Conservation (phyloP, 2,329 filamentous ascomycete species). For the Macrophomina pseudophaseolina region DNA sequence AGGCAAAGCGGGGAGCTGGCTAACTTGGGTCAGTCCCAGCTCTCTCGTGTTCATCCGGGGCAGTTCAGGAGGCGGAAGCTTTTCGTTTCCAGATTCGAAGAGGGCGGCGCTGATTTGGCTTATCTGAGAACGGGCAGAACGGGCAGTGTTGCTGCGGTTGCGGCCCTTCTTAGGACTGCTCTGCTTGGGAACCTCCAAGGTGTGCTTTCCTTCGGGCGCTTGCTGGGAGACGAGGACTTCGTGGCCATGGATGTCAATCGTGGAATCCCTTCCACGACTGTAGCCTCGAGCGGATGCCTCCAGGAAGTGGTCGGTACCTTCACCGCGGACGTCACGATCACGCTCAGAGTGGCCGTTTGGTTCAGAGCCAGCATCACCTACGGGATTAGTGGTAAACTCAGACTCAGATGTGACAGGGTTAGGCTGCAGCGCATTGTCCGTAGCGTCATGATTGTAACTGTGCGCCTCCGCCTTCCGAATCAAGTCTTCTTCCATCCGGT, state of each 20-base stretch:
- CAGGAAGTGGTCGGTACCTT: constrained; percentile 75
- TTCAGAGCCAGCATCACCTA: constrained; percentile 52
- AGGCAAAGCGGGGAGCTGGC: constrained; percentile 73
- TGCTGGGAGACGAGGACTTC: constrained; percentile 74
- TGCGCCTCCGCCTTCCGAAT: constrained; percentile 61
- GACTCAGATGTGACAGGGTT: constrained; percentile 38
- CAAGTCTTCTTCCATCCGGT: constrained; percentile 60
- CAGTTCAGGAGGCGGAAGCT: constrained; percentile 64
- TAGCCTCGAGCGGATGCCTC: constrained; percentile 56
- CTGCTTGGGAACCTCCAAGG: constrained; percentile 49
- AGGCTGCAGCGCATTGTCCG: constrained; percentile 35
- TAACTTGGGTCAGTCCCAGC: constrained; percentile 69
- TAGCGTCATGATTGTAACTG: constrained; percentile 79
- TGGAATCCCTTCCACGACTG: constrained; percentile 72
- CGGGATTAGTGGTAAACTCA: constrained; percentile 61
- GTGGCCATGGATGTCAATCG: constrained; percentile 65
- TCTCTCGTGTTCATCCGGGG: constrained; percentile 68
- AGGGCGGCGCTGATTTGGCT: constrained; percentile 39
- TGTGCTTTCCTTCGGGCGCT: constrained; percentile 67
- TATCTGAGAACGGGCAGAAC: constrained; percentile 37
- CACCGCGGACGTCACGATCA: constrained; percentile 76
- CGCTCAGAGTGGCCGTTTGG: constrained; percentile 62
- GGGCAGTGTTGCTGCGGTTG: constrained; percentile 40
- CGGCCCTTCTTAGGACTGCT: constrained; percentile 44
- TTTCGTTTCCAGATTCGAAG: constrained; percentile 47